Evolutionary conservation across 176 grass and related monocot genomes (phyloP).

Genomic region (Oryza glumipatula): DNA sequence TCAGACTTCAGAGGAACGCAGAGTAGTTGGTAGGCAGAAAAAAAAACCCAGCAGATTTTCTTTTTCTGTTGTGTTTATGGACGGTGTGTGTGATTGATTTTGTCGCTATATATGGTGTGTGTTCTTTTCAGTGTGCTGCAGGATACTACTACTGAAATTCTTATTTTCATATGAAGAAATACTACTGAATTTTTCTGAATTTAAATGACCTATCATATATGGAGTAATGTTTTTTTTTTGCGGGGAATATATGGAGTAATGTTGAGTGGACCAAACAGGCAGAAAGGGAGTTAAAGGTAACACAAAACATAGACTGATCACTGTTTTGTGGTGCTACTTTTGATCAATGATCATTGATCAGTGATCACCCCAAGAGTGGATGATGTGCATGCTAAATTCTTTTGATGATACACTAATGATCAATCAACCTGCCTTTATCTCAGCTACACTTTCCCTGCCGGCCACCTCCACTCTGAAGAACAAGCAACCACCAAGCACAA

Average conservation of each 20-base stretch:
- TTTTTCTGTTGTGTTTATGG: constrained; percentile 17
- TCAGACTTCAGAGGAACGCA: background rate
- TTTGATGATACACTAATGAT: constrained; percentile 3
- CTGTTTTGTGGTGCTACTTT: background rate
- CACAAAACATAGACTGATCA: background rate
- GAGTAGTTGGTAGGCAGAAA: background rate
- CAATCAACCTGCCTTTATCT: background rate
- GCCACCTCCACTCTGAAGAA: background rate
- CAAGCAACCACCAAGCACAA: constrained; percentile 10
- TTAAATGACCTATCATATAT: background rate
- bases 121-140: background rate
- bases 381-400: constrained; percentile 1
- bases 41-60: background rate
- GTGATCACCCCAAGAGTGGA: background rate
- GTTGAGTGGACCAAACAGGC: background rate
- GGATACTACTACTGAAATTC: background rate
- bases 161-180: background rate
- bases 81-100: background rate
- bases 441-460: background rate
- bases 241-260: background rate
- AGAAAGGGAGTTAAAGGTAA: background rate
- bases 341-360: background rate
- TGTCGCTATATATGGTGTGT: background rate
- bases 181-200: background rate
- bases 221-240: too few relatives aligned